These are phyloP conservation scores for Brassica cretica DNA, from an alignment of 345 rosid genomes.

Conservation along the genomic window DNA sequence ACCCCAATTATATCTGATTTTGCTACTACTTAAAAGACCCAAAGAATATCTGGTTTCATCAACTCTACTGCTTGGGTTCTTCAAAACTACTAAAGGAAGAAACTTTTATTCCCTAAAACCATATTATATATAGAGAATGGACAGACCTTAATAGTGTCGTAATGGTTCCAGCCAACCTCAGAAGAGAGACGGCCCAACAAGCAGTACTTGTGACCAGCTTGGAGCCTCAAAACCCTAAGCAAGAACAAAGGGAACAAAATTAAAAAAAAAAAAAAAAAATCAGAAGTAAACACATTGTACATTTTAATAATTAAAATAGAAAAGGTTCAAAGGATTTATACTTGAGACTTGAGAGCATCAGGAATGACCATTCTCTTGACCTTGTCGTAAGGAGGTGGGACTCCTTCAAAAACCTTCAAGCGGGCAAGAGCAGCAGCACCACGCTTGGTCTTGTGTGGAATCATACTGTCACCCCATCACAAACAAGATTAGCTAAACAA, in stretches of 20 bases:
- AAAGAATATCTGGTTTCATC: too few relatives aligned
- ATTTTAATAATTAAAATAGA: background rate
- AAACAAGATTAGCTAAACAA: background rate
- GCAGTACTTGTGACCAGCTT: constrained; percentile 80
- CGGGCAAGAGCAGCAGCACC: constrained; percentile 80
- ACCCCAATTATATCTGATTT: background rate
- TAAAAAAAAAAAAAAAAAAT: background rate
- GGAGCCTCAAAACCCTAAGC: constrained; percentile 88
- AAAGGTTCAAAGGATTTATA: constrained; percentile 21
- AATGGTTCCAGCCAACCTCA: constrained; percentile 88
- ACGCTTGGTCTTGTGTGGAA: constrained; percentile 86
- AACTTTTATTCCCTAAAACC: background rate
- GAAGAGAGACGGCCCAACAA: constrained; percentile 71
- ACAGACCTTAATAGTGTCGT: constrained; percentile 77
- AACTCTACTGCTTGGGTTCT: background rate
- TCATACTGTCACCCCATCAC: constrained; percentile 50
- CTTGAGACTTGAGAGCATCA: constrained; percentile 93
- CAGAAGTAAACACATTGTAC: background rate
- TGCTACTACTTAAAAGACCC: background rate
- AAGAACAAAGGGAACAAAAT: background rate
- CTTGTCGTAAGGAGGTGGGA: constrained; percentile 84
- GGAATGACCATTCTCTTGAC: constrained; percentile 87
- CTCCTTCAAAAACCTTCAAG: constrained; percentile 74
- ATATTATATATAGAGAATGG: background rate
- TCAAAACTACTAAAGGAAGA: background rate